Evolutionary conservation across 805 yeast species (phyloP).

Genomic region (Candida hungchunana): DNA sequence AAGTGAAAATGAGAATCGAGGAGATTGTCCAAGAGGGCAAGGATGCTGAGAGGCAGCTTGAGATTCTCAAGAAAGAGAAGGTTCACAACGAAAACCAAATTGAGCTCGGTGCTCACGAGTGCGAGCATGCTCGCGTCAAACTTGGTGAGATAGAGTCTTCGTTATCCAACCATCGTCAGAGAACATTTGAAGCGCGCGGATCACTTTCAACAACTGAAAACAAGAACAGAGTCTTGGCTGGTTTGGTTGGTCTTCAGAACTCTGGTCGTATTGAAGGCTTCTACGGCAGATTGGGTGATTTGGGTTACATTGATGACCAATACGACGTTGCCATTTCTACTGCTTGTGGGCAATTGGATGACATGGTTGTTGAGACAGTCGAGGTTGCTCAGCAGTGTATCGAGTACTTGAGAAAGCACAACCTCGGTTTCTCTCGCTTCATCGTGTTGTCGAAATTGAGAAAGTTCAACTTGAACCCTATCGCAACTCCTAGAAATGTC

Average conservation of each 20-base stretch:
- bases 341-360: conserved; percentile 87
- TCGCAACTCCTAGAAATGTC: conserved; percentile 68
- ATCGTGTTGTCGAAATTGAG: conserved; percentile 74
- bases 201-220: conserved; percentile 56
- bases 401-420: conserved; percentile 74
- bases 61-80: conserved; percentile 44
- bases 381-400: conserved; percentile 74
- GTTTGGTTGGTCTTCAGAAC: conserved; percentile 63
- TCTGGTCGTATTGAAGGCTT: conserved; percentile 85
- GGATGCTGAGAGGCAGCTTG: conserved; percentile 43
- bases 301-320: conserved; percentile 84
- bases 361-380: conserved; percentile 84
- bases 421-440: conserved; percentile 85
- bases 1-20: conserved; percentile 40
- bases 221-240: conserved; percentile 67
- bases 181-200: conserved; percentile 60
- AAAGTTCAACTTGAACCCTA: conserved; percentile 50
- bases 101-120: conserved; percentile 52
- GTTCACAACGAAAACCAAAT: conserved; percentile 51
- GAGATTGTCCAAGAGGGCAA: conserved; percentile 45
- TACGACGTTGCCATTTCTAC: conserved; percentile 95
- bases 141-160: conserved; percentile 52
- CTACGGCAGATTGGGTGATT: conserved; percentile 85
- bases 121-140: conserved; percentile 42
- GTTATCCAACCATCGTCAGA: conserved; percentile 52